Evolutionary conservation across 148 eudicot genomes (phyloP), one percentile per base, ranked within the genome.

Genomic region (Chenopodium suecicum): DNA sequence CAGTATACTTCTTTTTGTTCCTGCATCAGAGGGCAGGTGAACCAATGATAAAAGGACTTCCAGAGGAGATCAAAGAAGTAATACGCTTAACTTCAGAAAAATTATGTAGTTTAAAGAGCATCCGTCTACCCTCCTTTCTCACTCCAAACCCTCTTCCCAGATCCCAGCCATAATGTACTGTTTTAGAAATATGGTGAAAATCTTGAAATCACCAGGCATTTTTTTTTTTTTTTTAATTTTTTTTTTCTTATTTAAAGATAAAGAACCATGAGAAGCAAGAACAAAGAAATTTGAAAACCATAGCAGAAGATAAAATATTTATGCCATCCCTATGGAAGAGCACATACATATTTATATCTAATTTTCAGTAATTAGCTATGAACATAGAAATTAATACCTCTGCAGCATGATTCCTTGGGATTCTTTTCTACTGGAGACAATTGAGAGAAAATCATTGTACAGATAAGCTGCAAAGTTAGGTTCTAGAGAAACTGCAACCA

Each of bases 401-500:
- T 83, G 88, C 80, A 94, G 85, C 86, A 89, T 84, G 47, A 95
- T 80, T 70, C 91, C 88, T 58, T 84, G 83, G 17, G 90, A 88
- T 83, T 88, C 92, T 82, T 92, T 94, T 79, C 86, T 89, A 72
- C 83, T 82, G 77, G 89, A 66, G 79, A 74, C 77, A 58, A 86
- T 81, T 7, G 94, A 86, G 29, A 95, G 89, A 83, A 90, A 94
- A 76, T 95, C 98, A 60, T 91, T 91, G 78, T 85, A 78, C 54
- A 95, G 86, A 89, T 95, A 91, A 66, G 87, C 87, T 9, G 92
- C 86, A 89, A 95, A 95, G 81, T 90, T 89, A 74, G 99, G 97
- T 75, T 95, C 97, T 79, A 95, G 68, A 66, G 97, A 92, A 80
- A 94, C 98, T 29, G 98, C 92, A 75, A 94, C 91, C 83, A 91